A percentile compares a stretch with the other conserved stretches of the same genome.
Evolutionary conservation across 805 yeast species (phyloP).

Genomic region (Pichia nakasei): DNA sequence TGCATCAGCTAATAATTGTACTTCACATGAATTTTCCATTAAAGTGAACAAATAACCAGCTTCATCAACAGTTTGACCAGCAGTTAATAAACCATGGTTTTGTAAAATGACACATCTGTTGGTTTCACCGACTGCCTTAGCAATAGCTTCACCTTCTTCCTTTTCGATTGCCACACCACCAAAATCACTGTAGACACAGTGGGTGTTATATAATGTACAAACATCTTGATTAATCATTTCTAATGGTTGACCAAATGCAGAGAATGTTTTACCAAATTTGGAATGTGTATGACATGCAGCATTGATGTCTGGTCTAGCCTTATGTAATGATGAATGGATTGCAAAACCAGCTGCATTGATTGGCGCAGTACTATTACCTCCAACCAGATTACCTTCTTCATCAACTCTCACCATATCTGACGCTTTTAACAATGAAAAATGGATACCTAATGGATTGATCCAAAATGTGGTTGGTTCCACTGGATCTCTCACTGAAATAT

Average conservation of each 20-base stretch:
- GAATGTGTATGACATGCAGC: conserved; percentile 73
- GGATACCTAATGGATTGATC: conserved; percentile 84
- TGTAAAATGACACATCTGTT: conserved; percentile 48
- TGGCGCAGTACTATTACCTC: conserved; percentile 37
- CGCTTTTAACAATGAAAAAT: conserved; percentile 53
- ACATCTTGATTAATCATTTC: conserved; percentile 80
- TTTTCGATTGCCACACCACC: conserved; percentile 73
- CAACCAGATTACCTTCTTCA: conserved; percentile 53
- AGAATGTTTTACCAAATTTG: conserved; percentile 53
- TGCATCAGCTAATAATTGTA: conserved; percentile 58
- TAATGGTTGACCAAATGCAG: conserved; percentile 54
- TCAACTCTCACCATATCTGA: conserved; percentile 58
- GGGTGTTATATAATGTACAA: conserved; percentile 57
- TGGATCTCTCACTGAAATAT: conserved; percentile 79
- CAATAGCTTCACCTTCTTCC: conserved; percentile 55
- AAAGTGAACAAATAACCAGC: conserved; percentile 59
- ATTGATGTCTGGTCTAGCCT: conserved; percentile 58
- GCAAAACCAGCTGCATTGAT: conserved; percentile 65
- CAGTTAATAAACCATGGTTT: conserved; percentile 68
- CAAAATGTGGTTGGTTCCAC: conserved; percentile 73
- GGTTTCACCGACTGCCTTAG: conserved; percentile 51
- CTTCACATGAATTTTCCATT: conserved; percentile 57
- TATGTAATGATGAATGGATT: conserved; percentile 60
- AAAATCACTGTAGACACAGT: conserved; percentile 56
- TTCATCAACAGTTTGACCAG: conserved; percentile 63